phyloP scores from a whole-genome alignment of 495 filamentous ascomycete genomes.

The Xylaria intraflava region DNA sequence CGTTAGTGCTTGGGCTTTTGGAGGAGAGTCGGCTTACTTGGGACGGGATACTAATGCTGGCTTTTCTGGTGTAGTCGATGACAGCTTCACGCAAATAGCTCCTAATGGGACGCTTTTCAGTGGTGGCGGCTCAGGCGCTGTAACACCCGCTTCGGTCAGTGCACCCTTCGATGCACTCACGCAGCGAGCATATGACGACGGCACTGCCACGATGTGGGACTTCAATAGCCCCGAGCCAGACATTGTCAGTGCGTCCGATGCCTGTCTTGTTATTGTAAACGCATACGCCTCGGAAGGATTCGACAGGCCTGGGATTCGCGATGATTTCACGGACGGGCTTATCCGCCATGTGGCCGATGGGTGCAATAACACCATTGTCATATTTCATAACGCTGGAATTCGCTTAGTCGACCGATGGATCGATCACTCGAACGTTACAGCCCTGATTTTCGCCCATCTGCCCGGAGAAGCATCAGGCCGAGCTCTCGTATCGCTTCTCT shows the following conservation, averaged over 20 bases:
- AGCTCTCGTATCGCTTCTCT: conserved; percentile 44
- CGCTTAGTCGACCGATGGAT: conserved; percentile 42
- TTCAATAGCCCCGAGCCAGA: conserved; percentile 19
- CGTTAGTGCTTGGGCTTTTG: conserved; percentile 9
- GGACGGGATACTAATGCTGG: conserved; percentile 2
- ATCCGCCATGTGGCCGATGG: conserved; percentile 38
- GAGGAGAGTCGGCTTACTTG: conserved; percentile 4
- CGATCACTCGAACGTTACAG: conserved; percentile 46
- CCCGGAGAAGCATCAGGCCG: conserved; percentile 47
- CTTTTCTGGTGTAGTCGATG: conserved; percentile 5
- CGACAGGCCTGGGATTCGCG: conserved; percentile 22
- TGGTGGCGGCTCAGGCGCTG: conserved; percentile 45
- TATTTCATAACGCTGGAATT: conserved; percentile 43
- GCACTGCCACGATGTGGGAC: conserved; percentile 32
- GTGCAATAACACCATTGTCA: conserved; percentile 47
- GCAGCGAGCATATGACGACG: conserved; percentile 32
- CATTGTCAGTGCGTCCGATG: conserved; percentile 38
- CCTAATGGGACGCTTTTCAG: conserved; percentile 36
- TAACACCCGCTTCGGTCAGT: conserved; percentile 34
- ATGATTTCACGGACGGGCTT: conserved; percentile 39
- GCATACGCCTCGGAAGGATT: conserved; percentile 39
- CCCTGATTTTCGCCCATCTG: conserved; percentile 45
- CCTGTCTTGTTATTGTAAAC: conserved; percentile 51
- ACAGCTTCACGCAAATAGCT: conserved; percentile 9
- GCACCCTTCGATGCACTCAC: conserved; percentile 49